These are phyloP conservation scores for Centrapalus pauciflorus DNA, from an alignment of 129 eudicot species.

Conservation along the genomic window DNA sequence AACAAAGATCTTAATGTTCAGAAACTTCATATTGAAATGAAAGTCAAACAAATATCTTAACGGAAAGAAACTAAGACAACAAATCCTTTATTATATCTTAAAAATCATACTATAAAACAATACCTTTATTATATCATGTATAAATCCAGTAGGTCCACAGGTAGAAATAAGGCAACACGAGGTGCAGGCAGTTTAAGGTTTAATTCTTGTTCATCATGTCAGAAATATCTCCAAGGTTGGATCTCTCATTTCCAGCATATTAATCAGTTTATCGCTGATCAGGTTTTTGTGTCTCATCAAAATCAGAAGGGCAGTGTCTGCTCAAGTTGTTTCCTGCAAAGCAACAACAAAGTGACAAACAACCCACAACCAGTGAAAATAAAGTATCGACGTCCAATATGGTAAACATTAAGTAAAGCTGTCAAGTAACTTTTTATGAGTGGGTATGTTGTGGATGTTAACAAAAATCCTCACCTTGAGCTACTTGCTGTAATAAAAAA, in stretches of 20 bases:
- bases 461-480: too few relatives aligned
- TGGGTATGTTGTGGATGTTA: too few relatives aligned
- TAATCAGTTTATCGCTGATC: too few relatives aligned
- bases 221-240: constrained; percentile 18
- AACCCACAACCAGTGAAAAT: not conserved
- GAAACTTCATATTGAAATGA: too few relatives aligned
- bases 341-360: constrained; percentile 6
- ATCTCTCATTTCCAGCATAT: constrained; percentile 2
- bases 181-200: constrained; percentile 24
- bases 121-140: constrained; percentile 38
- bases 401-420: not conserved
- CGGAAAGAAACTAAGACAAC: too few relatives aligned
- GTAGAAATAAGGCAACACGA: constrained; percentile 38
- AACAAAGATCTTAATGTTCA: too few relatives aligned
- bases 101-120: not conserved
- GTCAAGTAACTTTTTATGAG: too few relatives aligned
- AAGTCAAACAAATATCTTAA: too few relatives aligned
- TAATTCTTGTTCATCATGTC: not conserved
- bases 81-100: too few relatives aligned
- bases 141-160: constrained; percentile 31
- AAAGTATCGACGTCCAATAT: too few relatives aligned
- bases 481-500: too few relatives aligned
- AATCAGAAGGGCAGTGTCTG: not conserved
- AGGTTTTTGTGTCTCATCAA: not conserved
- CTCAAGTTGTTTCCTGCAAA: constrained; percentile 24